These are phyloP conservation scores for Trichoderma asperellum DNA, from an alignment of 2,329 filamentous ascomycete species.

Conservation along the genomic window DNA sequence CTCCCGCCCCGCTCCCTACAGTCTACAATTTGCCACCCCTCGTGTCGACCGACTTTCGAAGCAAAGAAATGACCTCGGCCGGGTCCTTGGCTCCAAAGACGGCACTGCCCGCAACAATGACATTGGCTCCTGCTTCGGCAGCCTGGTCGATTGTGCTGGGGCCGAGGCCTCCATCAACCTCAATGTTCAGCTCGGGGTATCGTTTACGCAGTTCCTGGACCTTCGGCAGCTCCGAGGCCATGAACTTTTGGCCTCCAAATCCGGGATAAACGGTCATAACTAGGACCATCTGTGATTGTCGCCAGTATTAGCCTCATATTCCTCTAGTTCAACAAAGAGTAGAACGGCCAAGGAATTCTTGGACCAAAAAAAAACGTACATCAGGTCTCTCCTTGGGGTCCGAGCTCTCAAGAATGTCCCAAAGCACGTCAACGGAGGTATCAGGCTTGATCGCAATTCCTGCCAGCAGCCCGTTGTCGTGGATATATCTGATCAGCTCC, in stretches of 20 bases:
- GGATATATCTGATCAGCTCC: constrained; percentile 88
- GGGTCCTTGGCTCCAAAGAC: constrained; percentile 94
- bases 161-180: constrained; percentile 92
- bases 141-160: constrained; percentile 90
- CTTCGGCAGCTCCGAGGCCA: constrained; percentile 94
- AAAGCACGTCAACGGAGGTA: constrained; percentile 88
- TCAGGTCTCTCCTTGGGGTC: constrained; percentile 81
- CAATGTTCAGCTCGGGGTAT: constrained; percentile 94
- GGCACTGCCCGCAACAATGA: constrained; percentile 95
- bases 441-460: constrained; percentile 95
- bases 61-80: constrained; percentile 78
- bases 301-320: neutral
- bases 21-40: constrained; percentile 47
- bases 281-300: constrained; percentile 78
- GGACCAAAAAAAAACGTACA: constrained; percentile 57
- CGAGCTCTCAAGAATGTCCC: constrained; percentile 79
- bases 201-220: constrained; percentile 78
- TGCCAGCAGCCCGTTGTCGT: constrained; percentile 83
- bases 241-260: constrained; percentile 98
- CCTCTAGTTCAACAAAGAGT: neutral
- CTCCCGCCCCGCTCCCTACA: neutral
- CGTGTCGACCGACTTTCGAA: constrained; percentile 79
- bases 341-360: constrained; percentile 30
- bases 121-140: constrained; percentile 93
- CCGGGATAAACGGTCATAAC: constrained; percentile 98